phyloP scores from a whole-genome alignment of 2,329 filamentous ascomycete species.

The Reticulascus tulasneorum region DNA sequence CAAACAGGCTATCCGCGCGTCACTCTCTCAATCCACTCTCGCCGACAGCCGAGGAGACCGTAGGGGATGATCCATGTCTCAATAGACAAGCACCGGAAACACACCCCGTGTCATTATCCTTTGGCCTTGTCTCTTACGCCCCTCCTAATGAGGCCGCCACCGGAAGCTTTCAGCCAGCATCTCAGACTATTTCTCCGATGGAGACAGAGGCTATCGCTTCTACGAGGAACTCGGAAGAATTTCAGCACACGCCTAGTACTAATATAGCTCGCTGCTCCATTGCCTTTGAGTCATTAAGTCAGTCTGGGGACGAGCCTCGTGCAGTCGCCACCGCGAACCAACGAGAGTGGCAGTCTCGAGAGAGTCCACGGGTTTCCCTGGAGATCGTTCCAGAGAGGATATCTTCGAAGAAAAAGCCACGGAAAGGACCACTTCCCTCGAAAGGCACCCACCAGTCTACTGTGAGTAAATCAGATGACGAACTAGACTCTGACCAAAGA shows the following conservation, averaged over 20 bases:
- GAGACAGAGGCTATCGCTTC: too few relatives aligned
- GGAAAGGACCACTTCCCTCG: too few relatives aligned
- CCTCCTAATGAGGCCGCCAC: too few relatives aligned
- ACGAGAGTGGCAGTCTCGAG: not conserved
- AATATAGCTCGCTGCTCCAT: not conserved
- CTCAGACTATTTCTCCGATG: too few relatives aligned
- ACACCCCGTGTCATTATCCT: too few relatives aligned
- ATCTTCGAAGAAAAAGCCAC: conserved; percentile 19
- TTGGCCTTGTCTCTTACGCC: too few relatives aligned
- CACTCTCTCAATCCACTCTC: conserved; percentile 19
- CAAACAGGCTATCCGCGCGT: conserved; percentile 7
- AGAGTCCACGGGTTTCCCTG: conserved; percentile 15
- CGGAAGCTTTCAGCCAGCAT: too few relatives aligned
- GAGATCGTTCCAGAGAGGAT: conserved; percentile 22
- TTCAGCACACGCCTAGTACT: not conserved
- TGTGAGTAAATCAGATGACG: too few relatives aligned
- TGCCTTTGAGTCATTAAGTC: not conserved
- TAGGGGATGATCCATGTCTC: conserved; percentile 3
- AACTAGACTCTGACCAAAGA: too few relatives aligned
- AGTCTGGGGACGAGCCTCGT: not conserved
- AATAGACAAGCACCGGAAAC: not conserved
- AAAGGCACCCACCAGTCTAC: too few relatives aligned
- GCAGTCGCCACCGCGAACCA: too few relatives aligned
- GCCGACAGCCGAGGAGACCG: conserved; percentile 25
- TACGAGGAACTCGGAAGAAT: too few relatives aligned